These are phyloP conservation scores for Arxiozyma heterogenica DNA, from an alignment of 1,139 yeast genomes.

Conservation along the genomic window DNA sequence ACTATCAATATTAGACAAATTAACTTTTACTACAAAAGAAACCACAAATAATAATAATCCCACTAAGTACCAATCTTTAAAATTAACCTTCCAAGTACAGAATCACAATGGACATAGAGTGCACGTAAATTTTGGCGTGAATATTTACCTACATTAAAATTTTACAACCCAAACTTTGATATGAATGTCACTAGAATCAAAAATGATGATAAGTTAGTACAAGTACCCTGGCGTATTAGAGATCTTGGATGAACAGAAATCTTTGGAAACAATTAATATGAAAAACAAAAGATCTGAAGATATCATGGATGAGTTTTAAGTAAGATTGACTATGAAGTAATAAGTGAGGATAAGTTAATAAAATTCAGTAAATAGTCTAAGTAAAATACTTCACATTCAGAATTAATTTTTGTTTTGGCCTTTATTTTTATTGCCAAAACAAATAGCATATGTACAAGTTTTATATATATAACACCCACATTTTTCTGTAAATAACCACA, in stretches of 20 bases:
- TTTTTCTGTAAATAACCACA: neutral
- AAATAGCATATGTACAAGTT: neutral
- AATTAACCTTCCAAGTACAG: conserved; percentile 38
- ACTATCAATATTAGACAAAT: conserved; percentile 21
- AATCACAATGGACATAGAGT: conserved; percentile 44
- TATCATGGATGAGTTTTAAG: conserved; percentile 25
- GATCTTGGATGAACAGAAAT: conserved; percentile 22
- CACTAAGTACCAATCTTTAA: conserved; percentile 20
- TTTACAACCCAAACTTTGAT: conserved; percentile 65
- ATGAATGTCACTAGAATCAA: conserved; percentile 52
- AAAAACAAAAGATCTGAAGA: conserved; percentile 17
- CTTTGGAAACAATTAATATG: conserved; percentile 23
- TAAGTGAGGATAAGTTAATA: conserved; percentile 18
- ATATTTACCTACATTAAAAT: conserved; percentile 67
- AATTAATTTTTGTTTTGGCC: neutral
- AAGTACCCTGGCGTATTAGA: conserved; percentile 26
- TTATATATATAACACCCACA: neutral
- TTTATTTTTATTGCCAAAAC: too few species aligned
- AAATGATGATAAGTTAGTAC: conserved; percentile 31
- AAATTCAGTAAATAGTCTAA: neutral
- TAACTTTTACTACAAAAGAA: conserved; percentile 22
- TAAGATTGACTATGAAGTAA: conserved; percentile 17
- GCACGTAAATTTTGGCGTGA: conserved; percentile 61
- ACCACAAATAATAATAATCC: conserved; percentile 25
- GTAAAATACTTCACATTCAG: neutral